These are phyloP conservation scores for Colletotrichum phormii DNA, from an alignment of 2,329 filamentous ascomycete genomes.

Conservation along the genomic window DNA sequence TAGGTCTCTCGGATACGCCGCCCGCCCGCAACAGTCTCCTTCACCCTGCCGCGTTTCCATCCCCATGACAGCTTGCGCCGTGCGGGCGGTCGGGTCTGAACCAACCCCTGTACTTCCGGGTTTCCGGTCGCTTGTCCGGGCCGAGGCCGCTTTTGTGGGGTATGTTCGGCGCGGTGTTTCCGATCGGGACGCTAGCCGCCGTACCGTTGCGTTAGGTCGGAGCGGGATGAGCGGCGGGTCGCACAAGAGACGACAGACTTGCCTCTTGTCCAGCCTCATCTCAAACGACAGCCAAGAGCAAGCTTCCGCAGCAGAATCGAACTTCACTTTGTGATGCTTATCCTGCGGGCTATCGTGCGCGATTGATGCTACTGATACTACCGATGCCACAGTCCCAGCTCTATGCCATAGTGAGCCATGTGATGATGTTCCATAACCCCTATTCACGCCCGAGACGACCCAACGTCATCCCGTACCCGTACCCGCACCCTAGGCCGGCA, in stretches of 20 bases:
- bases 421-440: not conserved
- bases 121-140: too few relatives aligned
- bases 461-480: too few relatives aligned
- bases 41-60: too few relatives aligned
- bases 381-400: not conserved
- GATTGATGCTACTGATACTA: not conserved
- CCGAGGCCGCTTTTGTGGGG: not conserved
- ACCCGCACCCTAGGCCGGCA: too few relatives aligned
- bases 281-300: not conserved
- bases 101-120: too few relatives aligned
- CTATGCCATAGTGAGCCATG: not conserved
- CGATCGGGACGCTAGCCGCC: too few relatives aligned
- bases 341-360: not conserved
- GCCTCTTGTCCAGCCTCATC: too few relatives aligned
- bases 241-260: not conserved
- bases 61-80: too few relatives aligned
- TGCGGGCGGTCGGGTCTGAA: too few relatives aligned
- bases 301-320: fast-evolving
- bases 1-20: too few relatives aligned
- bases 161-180: not conserved
- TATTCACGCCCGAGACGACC: not conserved
- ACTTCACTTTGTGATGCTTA: not conserved
- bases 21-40: too few relatives aligned
- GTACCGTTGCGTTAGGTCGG: too few relatives aligned
- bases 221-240: not conserved